A percentile compares a stretch with the other conserved stretches of the same genome.
phyloP scores from a whole-genome alignment of 768 basidiomycete genomes.

The Boletus huronensis region DNA sequence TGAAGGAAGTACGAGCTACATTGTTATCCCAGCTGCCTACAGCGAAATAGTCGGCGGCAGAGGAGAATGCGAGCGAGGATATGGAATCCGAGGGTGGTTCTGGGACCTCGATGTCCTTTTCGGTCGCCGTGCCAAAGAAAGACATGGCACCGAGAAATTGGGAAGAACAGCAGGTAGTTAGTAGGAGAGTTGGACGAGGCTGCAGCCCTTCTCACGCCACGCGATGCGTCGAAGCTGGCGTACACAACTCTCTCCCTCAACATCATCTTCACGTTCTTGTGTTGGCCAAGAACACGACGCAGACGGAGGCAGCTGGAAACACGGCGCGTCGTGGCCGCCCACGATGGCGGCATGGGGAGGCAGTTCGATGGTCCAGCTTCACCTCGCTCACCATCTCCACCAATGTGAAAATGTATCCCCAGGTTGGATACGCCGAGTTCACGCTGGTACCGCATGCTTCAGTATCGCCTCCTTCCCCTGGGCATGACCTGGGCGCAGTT shows the following conservation, averaged over 20 bases:
- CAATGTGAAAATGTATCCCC: not conserved
- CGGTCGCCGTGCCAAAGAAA: slow-evolving; percentile 42
- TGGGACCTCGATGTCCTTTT: slow-evolving; percentile 78
- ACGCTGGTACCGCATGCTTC: slow-evolving; percentile 22
- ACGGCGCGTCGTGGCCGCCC: not conserved
- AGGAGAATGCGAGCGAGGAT: slow-evolving; percentile 79
- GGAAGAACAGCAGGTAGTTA: not conserved
- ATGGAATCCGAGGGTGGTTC: slow-evolving; percentile 87
- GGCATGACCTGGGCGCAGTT: not conserved
- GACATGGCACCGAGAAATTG: slow-evolving; percentile 32
- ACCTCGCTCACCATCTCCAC: not conserved
- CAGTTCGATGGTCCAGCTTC: not conserved
- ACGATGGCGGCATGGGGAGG: not conserved
- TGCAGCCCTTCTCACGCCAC: slow-evolving; percentile 25
- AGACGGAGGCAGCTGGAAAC: not conserved
- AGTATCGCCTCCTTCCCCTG: slow-evolving; percentile 15
- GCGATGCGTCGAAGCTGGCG: not conserved
- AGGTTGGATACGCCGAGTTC: slow-evolving; percentile 20
- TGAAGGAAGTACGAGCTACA: slow-evolving; percentile 36
- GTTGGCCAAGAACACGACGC: not conserved
- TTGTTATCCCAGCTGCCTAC: slow-evolving; percentile 95
- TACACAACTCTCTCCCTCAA: no score
- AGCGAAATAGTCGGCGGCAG: slow-evolving; percentile 83
- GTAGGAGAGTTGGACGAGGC: not conserved
- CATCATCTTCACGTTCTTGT: no score